Conservation (phyloP, 495 filamentous ascomycete species). For the Penicillium cinerascens region DNA sequence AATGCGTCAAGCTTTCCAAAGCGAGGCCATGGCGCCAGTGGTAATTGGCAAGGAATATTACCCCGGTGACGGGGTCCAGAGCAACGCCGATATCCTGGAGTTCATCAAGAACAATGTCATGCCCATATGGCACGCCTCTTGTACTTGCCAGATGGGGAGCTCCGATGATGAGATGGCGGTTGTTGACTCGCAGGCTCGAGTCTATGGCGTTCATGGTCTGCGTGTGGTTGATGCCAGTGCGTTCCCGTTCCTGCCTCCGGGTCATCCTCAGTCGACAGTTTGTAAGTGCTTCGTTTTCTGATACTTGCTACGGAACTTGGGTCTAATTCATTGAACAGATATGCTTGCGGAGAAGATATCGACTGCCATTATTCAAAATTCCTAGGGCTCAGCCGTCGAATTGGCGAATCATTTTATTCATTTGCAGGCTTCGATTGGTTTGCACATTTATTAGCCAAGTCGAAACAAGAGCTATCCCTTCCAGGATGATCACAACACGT, state of each 20-base stretch:
- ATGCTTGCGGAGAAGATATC: slow-evolving; percentile 63
- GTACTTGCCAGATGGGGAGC: slow-evolving; percentile 46
- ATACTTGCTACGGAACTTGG: slow-evolving; percentile 25
- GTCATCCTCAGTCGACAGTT: slow-evolving; percentile 51
- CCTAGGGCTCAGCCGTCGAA: slow-evolving; percentile 12
- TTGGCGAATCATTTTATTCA: no score
- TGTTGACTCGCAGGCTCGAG: slow-evolving; percentile 49
- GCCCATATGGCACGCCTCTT: slow-evolving; percentile 52
- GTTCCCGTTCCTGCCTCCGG: slow-evolving; percentile 55
- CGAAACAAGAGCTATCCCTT: neutral
- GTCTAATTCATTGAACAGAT: slow-evolving; percentile 29
- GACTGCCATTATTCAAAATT: slow-evolving; percentile 50
- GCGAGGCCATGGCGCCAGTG: slow-evolving; percentile 32
- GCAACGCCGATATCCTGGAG: slow-evolving; percentile 50
- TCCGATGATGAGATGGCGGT: slow-evolving; percentile 50
- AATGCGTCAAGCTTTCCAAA: slow-evolving; percentile 36
- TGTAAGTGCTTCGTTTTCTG: slow-evolving; percentile 41
- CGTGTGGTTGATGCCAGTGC: slow-evolving; percentile 59
- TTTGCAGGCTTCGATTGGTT: no score
- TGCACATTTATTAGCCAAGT: no score
- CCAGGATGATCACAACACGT: slow-evolving; percentile 36
- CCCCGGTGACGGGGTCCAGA: slow-evolving; percentile 49
- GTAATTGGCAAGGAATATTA: slow-evolving; percentile 46
- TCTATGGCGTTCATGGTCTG: slow-evolving; percentile 49
- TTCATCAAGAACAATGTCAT: slow-evolving; percentile 38